Evolutionary conservation across 257 asterid genomes (phyloP).

Genomic region (Nicotiana undulata): DNA sequence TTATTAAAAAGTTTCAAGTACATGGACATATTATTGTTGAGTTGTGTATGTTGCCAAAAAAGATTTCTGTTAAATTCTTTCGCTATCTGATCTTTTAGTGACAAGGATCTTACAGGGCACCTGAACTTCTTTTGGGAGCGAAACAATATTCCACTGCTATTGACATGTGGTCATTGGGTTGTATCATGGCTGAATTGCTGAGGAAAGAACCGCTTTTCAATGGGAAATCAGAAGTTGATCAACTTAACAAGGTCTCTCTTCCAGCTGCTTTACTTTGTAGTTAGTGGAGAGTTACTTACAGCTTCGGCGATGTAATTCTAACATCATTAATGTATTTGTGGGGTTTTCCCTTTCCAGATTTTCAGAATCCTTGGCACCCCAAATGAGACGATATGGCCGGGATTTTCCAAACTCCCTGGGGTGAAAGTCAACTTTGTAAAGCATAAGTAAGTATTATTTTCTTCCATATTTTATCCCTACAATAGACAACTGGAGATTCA

Average conservation of each 20-base stretch:
- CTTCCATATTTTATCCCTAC: conserved; percentile 16
- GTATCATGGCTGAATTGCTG: conserved; percentile 75
- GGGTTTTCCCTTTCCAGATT: conserved; percentile 21
- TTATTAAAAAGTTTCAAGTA: too few species aligned
- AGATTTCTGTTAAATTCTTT: too few species aligned
- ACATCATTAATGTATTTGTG: too few species aligned
- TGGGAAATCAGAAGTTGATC: conserved; percentile 64
- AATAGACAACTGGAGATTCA: conserved; percentile 25
- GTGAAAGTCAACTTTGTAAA: conserved; percentile 63
- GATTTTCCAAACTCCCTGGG: conserved; percentile 60
- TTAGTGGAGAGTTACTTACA: too few species aligned
- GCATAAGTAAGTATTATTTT: conserved; percentile 58
- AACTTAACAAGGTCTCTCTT: conserved; percentile 36
- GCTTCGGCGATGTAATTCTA: too few species aligned
- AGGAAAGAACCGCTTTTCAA: conserved; percentile 55
- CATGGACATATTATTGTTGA: too few species aligned
- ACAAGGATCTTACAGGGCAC: conserved; percentile 16
- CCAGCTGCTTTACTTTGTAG: too few species aligned
- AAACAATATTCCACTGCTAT: conserved; percentile 64
- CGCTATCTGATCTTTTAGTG: too few species aligned
- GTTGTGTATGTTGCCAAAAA: too few species aligned
- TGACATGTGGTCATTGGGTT: conserved; percentile 90
- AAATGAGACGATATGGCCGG: conserved; percentile 77
- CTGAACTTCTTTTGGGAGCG: conserved; percentile 75
- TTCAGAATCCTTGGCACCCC: conserved; percentile 70